phyloP scores from a whole-genome alignment of 768 basidiomycete species.

The Suillus sp. region DNA sequence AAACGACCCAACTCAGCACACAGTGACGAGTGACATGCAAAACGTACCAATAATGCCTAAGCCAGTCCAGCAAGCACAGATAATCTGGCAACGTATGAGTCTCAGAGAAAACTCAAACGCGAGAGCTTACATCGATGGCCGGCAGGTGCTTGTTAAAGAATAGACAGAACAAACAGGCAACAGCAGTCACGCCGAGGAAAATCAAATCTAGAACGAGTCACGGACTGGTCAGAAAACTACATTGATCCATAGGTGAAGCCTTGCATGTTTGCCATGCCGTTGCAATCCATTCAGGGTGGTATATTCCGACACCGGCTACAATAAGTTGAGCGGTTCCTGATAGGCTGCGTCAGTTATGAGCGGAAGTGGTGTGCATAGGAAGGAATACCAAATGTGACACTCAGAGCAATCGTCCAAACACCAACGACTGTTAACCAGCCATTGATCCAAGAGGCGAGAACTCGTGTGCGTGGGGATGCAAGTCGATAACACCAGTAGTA shows the following conservation, averaged over 20 bases:
- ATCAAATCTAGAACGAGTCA: constrained; percentile 44
- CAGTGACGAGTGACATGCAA: not conserved
- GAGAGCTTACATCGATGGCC: constrained; percentile 45
- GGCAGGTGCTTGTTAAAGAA: constrained; percentile 57
- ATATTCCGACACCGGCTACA: constrained; percentile 61
- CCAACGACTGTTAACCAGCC: constrained; percentile 73
- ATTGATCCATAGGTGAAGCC: constrained; percentile 14
- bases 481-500: constrained; percentile 71
- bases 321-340: constrained; percentile 62
- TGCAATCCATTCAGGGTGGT: constrained; percentile 57
- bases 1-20: constrained; percentile 17
- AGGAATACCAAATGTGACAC: constrained; percentile 56
- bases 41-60: constrained; percentile 52
- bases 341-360: not conserved
- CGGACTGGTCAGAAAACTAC: constrained; percentile 9
- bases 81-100: constrained; percentile 38
- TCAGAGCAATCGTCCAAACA: constrained; percentile 67
- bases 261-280: constrained; percentile 63
- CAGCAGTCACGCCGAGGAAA: constrained; percentile 55
- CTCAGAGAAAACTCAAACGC: not conserved
- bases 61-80: constrained; percentile 67
- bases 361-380: not conserved
- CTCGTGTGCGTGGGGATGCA: constrained; percentile 50
- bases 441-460: constrained; percentile 63
- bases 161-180: constrained; percentile 53